Evolutionary conservation across 179 eudicot species (phyloP).

Genomic region (Vitellaria paradoxa): DNA sequence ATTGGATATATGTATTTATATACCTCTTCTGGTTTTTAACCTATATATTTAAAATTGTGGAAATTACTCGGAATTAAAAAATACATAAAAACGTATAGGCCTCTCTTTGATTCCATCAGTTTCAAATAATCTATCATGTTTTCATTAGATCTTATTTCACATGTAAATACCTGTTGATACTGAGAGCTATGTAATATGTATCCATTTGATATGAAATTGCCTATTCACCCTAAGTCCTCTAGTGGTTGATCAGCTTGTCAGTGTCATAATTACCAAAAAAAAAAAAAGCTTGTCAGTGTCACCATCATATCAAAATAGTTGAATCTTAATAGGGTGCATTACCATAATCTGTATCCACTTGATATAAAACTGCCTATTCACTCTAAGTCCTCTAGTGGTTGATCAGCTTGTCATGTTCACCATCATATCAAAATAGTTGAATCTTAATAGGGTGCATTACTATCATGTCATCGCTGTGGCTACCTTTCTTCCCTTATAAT

Average conservation of each 20-base stretch:
- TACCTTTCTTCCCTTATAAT: neutral
- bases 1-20: neutral
- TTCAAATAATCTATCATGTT: neutral
- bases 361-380: neutral
- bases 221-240: neutral
- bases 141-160: neutral
- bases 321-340: neutral
- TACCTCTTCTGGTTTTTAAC: neutral
- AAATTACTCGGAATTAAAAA: neutral
- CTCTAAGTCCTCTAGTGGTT: neutral
- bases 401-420: neutral
- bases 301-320: neutral
- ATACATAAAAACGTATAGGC: neutral
- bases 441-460: neutral
- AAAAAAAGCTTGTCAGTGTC: neutral
- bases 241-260: neutral
- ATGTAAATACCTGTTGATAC: neutral
- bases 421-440: neutral
- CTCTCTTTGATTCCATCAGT: neutral
- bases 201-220: neutral
- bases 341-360: neutral
- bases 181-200: neutral
- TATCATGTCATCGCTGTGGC: neutral
- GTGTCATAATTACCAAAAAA: too few relatives aligned
- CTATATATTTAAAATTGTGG: neutral